Conservation (phyloP, 257 asterid genomes). For the Solanum ahanhuiri region DNA sequence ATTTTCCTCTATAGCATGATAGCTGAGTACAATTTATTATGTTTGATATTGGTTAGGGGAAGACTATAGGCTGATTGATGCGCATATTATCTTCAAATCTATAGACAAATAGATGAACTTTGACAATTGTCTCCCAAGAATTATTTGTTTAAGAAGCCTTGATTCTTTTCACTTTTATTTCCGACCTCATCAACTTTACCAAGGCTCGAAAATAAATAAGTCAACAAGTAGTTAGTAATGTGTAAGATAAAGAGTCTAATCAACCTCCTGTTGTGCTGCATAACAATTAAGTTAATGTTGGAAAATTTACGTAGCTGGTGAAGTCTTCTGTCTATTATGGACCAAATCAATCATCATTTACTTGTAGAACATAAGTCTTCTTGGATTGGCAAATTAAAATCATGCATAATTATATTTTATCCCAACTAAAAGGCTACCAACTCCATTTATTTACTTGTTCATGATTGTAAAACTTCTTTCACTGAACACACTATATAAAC, state of each 20-base stretch:
- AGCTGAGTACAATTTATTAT: background rate
- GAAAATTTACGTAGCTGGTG: background rate
- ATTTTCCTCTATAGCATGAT: background rate
- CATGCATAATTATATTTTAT: background rate
- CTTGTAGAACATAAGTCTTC: background rate
- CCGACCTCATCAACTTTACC: background rate
- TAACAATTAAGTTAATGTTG: background rate
- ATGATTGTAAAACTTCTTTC: background rate
- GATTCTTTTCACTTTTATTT: background rate
- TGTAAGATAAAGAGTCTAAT: background rate
- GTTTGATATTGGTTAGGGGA: background rate
- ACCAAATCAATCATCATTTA: background rate
- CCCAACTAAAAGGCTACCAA: slow-evolving; percentile 41
- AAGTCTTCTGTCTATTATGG: background rate
- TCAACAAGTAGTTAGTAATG: background rate
- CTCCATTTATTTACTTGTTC: slow-evolving; percentile 22
- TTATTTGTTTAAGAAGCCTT: background rate
- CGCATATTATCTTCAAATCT: background rate
- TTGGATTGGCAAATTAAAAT: background rate
- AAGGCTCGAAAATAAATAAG: background rate
- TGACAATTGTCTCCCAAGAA: background rate
- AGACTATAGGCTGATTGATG: background rate
- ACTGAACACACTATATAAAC: slow-evolving; percentile 23
- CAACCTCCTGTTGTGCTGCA: background rate
- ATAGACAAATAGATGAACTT: background rate